Conservation (phyloP, 2,329 filamentous ascomycete genomes). For the Mollisia scopiformis region DNA sequence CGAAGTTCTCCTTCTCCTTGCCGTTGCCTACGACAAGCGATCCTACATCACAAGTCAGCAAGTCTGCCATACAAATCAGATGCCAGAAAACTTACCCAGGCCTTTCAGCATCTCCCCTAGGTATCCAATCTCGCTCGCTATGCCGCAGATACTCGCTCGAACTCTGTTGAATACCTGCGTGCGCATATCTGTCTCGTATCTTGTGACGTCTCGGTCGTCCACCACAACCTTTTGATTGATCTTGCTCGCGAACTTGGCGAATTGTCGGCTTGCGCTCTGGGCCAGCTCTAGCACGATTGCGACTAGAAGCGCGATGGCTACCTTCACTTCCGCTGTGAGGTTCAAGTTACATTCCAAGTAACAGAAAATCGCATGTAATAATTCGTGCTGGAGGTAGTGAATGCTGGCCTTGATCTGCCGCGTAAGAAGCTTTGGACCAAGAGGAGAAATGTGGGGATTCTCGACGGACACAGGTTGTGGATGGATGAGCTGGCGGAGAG, state of each 20-base stretch:
- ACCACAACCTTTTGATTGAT: conserved; percentile 7
- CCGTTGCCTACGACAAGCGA: neutral
- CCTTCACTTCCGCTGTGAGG: neutral
- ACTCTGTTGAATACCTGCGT: conserved; percentile 5
- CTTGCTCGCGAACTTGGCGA: neutral
- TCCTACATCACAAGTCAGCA: neutral
- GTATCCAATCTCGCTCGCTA: neutral
- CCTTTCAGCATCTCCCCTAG: neutral
- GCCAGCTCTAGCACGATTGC: conserved; percentile 5
- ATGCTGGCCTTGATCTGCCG: conserved; percentile 12
- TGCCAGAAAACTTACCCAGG: neutral
- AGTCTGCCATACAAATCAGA: neutral
- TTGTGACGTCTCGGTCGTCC: neutral
- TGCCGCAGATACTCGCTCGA: neutral
- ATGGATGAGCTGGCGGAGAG: neutral
- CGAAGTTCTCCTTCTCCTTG: neutral
- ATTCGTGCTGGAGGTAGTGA: conserved; percentile 3
- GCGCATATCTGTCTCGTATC: conserved; percentile 7
- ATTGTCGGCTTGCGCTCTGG: conserved; percentile 2
- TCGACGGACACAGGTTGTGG: neutral
- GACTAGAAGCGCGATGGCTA: neutral
- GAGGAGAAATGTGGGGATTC: neutral
- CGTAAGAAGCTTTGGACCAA: conserved; percentile 2
- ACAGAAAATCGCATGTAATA: neutral
- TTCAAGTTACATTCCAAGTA: neutral